phyloP scores from a whole-genome alignment of 345 rosid species.

The Syzygium jambos region DNA sequence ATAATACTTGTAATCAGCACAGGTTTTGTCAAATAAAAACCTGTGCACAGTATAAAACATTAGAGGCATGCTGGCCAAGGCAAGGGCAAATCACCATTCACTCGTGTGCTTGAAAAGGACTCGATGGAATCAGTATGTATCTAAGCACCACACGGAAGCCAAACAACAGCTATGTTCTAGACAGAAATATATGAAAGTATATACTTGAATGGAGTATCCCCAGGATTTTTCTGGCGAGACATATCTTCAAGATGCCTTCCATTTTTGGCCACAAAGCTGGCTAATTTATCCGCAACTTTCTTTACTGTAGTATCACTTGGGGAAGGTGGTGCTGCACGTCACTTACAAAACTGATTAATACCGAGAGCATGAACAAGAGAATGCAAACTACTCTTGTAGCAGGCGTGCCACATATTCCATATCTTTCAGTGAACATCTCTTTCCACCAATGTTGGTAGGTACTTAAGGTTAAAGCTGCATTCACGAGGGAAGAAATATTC shows the following conservation, averaged over 20 bases:
- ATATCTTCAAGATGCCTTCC: slow-evolving; percentile 91
- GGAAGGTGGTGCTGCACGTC: slow-evolving; percentile 94
- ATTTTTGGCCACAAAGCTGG: slow-evolving; percentile 96
- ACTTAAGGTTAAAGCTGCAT: slow-evolving; percentile 92
- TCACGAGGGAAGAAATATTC: slow-evolving; percentile 82
- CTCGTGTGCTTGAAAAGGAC: not conserved
- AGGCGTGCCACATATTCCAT: slow-evolving; percentile 87
- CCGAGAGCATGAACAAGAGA: slow-evolving; percentile 96
- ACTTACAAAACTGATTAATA: slow-evolving; percentile 99
- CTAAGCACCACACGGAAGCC: not conserved
- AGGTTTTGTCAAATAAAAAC: slow-evolving; percentile 76
- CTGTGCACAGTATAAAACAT: slow-evolving; percentile 23
- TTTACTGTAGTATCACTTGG: slow-evolving; percentile 91
- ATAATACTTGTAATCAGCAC: slow-evolving; percentile 83
- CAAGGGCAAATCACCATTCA: not conserved
- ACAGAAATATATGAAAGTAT: slow-evolving; percentile 5
- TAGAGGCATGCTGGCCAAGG: not conserved
- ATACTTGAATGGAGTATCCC: slow-evolving; percentile 90
- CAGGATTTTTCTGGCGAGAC: slow-evolving; percentile 95
- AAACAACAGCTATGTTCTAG: not conserved
- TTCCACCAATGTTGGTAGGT: slow-evolving; percentile 86
- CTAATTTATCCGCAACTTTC: slow-evolving; percentile 95
- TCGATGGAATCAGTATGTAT: not conserved
- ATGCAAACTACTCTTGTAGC: slow-evolving; percentile 96
- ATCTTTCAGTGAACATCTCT: slow-evolving; percentile 88